Conservation (phyloP, 495 filamentous ascomycete genomes). For the Bacidia gigantensis region DNA sequence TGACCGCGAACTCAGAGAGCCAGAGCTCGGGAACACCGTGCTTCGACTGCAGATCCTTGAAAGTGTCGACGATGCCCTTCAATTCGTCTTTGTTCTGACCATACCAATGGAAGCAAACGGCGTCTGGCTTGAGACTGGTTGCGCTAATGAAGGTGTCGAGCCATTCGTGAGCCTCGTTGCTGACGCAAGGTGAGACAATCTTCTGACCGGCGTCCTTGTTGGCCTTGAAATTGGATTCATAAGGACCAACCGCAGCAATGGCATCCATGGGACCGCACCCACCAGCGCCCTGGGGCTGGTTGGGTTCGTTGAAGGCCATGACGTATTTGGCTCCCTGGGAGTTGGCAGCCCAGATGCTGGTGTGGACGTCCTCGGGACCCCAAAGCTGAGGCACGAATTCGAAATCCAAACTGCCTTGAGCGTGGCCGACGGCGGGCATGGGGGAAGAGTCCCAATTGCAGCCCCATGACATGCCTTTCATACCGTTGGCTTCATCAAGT, state of each 20-base stretch:
- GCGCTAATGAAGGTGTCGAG: slow-evolving; percentile 6
- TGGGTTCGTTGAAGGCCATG: slow-evolving; percentile 16
- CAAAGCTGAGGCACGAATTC: slow-evolving; percentile 12
- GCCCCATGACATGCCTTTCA: slow-evolving; percentile 6
- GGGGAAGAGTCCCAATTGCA: slow-evolving; percentile 16
- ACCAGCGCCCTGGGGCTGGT: slow-evolving; percentile 8
- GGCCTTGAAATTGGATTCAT: slow-evolving; percentile 2
- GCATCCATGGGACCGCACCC: slow-evolving; percentile 2
- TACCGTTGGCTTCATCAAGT: not conserved
- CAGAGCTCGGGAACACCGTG: slow-evolving; percentile 48
- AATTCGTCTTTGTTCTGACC: slow-evolving; percentile 35
- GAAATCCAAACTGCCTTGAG: slow-evolving; percentile 3
- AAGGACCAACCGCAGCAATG: not conserved
- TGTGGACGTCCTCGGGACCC: slow-evolving; percentile 5
- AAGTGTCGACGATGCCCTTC: slow-evolving; percentile 42
- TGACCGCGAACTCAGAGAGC: slow-evolving; percentile 62
- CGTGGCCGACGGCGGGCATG: slow-evolving; percentile 7
- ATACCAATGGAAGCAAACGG: slow-evolving; percentile 13
- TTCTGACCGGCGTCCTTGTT: slow-evolving; percentile 6
- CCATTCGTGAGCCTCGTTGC: slow-evolving; percentile 2
- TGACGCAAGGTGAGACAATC: slow-evolving; percentile 4
- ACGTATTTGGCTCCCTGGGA: slow-evolving; percentile 9
- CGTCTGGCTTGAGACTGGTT: slow-evolving; percentile 8
- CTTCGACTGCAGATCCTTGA: slow-evolving; percentile 29
- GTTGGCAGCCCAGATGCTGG: slow-evolving; percentile 10